A percentile compares a stretch with the other conserved stretches of the same genome.
phyloP scores from a whole-genome alignment of 1,284 basidiomycete species.

The Kalmanozyma brasiliensis region DNA sequence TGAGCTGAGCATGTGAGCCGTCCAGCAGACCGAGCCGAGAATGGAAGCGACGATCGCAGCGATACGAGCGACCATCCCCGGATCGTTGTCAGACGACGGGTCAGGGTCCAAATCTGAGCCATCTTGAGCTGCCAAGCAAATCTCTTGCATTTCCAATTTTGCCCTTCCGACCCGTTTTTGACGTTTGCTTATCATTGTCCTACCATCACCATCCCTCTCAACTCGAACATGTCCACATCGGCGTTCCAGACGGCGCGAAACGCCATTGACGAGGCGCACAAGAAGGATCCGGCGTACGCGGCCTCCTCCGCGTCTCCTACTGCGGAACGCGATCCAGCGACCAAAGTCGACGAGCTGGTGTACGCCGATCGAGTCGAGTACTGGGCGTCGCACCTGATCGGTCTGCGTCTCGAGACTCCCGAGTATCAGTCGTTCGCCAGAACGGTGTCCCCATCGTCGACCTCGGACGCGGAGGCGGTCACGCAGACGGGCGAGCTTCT shows the following conservation, averaged over 20 bases:
- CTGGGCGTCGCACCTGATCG: conserved; percentile 34
- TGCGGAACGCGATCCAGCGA: conserved; percentile 1
- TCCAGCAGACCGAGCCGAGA: too few relatives aligned
- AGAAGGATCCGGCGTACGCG: conserved; percentile 51
- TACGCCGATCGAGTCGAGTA: conserved; percentile 62
- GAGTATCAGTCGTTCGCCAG: conserved; percentile 31
- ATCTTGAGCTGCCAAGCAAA: background rate
- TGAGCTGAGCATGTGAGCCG: too few relatives aligned
- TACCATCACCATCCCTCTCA: background rate
- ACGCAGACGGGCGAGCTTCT: conserved; percentile 38
- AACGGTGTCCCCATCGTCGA: conserved; percentile 18
- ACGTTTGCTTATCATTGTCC: background rate
- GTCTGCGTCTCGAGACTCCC: conserved; percentile 29
- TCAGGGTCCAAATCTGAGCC: conserved; percentile 3
- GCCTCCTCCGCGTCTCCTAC: conserved; percentile 12
- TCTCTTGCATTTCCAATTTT: conserved; percentile 9
- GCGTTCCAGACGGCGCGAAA: conserved; percentile 36
- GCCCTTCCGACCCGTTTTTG: background rate
- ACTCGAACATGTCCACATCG: conserved; percentile 20
- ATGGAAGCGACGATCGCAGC: too few relatives aligned
- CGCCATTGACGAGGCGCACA: conserved; percentile 51
- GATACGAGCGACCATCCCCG: too few relatives aligned
- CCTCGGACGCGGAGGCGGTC: conserved; percentile 24
- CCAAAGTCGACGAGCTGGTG: conserved; percentile 55
- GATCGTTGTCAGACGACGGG: background rate